Conservation (phyloP, 2,329 filamentous ascomycete species). For the Tympanopsis confertula region DNA sequence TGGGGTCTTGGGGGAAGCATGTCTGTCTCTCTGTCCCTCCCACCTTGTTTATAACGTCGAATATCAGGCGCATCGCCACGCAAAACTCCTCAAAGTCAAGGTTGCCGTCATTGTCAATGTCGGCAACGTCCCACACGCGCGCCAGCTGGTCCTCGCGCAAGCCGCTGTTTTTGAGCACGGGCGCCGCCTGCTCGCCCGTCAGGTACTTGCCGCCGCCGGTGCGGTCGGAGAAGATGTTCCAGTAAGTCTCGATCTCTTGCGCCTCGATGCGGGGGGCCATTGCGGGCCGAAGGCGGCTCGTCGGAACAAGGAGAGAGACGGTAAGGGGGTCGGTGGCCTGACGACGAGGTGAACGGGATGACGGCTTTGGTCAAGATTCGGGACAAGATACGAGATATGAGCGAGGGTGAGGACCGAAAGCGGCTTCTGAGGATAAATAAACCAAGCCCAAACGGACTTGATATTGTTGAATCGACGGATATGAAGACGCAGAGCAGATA, state of each 20-base stretch:
- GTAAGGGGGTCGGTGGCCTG: too few species aligned
- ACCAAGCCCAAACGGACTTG: too few species aligned
- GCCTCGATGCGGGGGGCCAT: conserved; percentile 52
- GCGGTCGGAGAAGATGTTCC: conserved; percentile 50
- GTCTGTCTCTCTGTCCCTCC: conserved; percentile 13
- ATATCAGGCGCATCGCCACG: conserved; percentile 95
- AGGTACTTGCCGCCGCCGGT: conserved; percentile 48
- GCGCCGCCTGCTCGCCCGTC: conserved; percentile 49
- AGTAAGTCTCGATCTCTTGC: conserved; percentile 53
- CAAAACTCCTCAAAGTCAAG: conserved; percentile 99
- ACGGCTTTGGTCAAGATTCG: too few species aligned
- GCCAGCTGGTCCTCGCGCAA: conserved; percentile 71
- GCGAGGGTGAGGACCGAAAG: too few species aligned
- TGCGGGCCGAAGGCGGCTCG: conserved; percentile 10
- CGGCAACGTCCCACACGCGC: conserved; percentile 89
- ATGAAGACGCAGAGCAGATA: too few species aligned
- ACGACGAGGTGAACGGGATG: too few species aligned
- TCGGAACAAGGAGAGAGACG: too few species aligned
- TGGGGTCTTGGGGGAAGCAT: conserved; percentile 3
- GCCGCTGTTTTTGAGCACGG: conserved; percentile 52
- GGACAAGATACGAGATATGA: too few species aligned
- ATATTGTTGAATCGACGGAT: too few species aligned
- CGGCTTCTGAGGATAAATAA: too few species aligned
- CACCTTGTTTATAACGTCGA: conserved; percentile 92
- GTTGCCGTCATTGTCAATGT: conserved; percentile 94